Evolutionary conservation across 2,329 filamentous ascomycete species (phyloP), one percentile per base, ranked within the genome.

Genomic region (Hypocreales sp.): DNA sequence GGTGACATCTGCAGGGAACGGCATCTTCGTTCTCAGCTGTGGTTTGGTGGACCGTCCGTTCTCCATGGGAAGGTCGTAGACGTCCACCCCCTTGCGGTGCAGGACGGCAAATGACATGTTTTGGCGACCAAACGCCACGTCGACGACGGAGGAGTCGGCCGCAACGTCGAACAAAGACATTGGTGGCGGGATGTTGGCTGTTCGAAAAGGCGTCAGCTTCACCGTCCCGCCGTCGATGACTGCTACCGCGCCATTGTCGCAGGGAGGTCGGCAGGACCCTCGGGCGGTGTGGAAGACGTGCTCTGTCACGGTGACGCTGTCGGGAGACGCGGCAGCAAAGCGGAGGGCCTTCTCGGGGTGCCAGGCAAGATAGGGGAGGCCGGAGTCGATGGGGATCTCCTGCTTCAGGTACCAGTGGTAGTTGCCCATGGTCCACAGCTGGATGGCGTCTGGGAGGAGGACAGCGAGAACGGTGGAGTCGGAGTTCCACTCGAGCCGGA

Each of bases 381-480:
- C 38, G 9, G 40, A 42, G 7, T 48, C 40, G 6, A 64, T 55
- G 6, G 58, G 53, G 6, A 94, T 62, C 46, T 94, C 84, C 48
- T 93, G 84, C 56, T 98, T 98, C 11, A 98, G 62, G 49, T 95
- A 95, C 70, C 90, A 98, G 47, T 95, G 82, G 40, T 98, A 98
- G 49, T 98, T 98, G 13, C 83, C 80, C 66, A 79, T 93, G 1
- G 84, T 93, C 90, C 90, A 98, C 2, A 98, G 59, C 46, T 98
- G 90, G n/a, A 90, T 58, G 30, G 72, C 67, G 36, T 84, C 70
- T 18, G 61, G 59, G 39, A 86, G 71, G 2, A 70, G 62, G n/a
- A 94, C 75, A 5, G 87, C 84, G 24, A 98, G 63, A 1, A 93
- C 82, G 2, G 76, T 87, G 1, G 90, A 98, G 47, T 98, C 87